Conservation (phyloP, 306 rosid species). For the Arachis hypogaea region DNA sequence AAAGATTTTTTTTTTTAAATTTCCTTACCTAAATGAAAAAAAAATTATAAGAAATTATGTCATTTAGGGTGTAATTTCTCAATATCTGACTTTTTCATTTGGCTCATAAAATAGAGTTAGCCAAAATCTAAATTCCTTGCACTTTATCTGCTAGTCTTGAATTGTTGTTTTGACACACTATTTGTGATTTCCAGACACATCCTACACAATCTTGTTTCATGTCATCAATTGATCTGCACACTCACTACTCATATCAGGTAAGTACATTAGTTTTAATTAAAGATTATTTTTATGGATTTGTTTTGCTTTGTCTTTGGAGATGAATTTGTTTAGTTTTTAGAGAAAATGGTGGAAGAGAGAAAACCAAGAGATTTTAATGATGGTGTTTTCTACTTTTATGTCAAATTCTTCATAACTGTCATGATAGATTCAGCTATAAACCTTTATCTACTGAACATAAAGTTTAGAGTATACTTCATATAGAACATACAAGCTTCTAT, state of each 20-base stretch:
- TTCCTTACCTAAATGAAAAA: neutral
- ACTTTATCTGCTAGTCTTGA: slow-evolving; percentile 1
- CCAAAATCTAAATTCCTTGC: neutral
- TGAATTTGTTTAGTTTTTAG: neutral
- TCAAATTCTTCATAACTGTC: slow-evolving; percentile 5
- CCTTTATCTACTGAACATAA: slow-evolving; percentile 10
- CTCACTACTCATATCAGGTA: slow-evolving; percentile 99
- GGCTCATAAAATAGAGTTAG: neutral
- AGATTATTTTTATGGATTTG: neutral
- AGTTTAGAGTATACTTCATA: no score
- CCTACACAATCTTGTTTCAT: slow-evolving; percentile 99
- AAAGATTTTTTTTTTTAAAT: slow-evolving; percentile 6
- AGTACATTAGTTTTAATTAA: slow-evolving; percentile 20
- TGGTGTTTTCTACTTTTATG: slow-evolving; percentile 1
- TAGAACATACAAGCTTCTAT: neutral
- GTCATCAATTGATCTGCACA: slow-evolving; percentile 96
- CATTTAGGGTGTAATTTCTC: slow-evolving; percentile 10
- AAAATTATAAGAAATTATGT: slow-evolving; percentile 4
- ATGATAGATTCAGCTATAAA: slow-evolving; percentile 8
- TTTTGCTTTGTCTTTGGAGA: slow-evolving; percentile 3
- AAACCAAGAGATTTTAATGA: slow-evolving; percentile 9
- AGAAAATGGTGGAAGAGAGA: slow-evolving; percentile 22
- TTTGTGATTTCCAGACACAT: slow-evolving; percentile 77
- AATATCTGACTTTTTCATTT: neutral
- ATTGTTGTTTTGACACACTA: slow-evolving; percentile 22